Evolutionary conservation across 139 green algal species (phyloP).

Genomic region (Limnomonas spitsbergensis): DNA sequence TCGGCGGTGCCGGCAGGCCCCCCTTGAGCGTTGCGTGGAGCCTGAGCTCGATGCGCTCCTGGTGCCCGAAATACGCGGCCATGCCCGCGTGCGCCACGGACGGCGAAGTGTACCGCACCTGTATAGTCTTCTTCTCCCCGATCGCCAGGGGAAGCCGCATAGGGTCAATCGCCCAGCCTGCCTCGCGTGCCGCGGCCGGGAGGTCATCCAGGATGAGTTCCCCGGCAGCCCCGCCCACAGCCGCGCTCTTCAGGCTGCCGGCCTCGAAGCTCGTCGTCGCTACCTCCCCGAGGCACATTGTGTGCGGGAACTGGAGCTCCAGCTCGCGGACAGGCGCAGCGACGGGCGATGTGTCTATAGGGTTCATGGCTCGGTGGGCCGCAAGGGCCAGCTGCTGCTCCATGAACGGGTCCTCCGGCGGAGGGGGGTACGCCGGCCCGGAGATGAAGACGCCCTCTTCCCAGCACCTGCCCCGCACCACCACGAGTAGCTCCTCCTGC

Average conservation of each 20-base stretch:
- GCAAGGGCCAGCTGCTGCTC: slow-evolving; percentile 23
- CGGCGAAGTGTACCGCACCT: slow-evolving; percentile 28
- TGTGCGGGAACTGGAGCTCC: slow-evolving; percentile 25
- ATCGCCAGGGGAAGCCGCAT: slow-evolving; percentile 27
- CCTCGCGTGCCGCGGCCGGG: slow-evolving; percentile 33
- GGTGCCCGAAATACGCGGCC: slow-evolving; percentile 32
- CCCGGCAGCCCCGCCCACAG: slow-evolving; percentile 20
- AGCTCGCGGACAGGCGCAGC: slow-evolving; percentile 10
- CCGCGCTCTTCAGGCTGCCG: slow-evolving; percentile 42
- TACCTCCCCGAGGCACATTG: slow-evolving; percentile 30
- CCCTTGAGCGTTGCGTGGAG: slow-evolving; percentile 31
- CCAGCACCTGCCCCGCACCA: slow-evolving; percentile 44
- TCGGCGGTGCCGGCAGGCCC: slow-evolving; percentile 21
- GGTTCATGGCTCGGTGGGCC: neutral
- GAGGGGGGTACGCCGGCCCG: slow-evolving; percentile 28
- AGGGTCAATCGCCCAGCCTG: slow-evolving; percentile 46
- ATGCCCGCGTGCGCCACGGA: slow-evolving; percentile 30
- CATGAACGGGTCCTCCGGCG: slow-evolving; percentile 44
- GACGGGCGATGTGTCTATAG: neutral
- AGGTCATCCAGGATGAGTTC: slow-evolving; percentile 47
- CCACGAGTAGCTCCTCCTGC: slow-evolving; percentile 52
- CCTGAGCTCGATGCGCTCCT: slow-evolving; percentile 29
- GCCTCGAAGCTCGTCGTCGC: slow-evolving; percentile 26
- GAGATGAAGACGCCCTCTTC: slow-evolving; percentile 46
- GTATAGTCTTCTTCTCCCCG: slow-evolving; percentile 5